Conservation (phyloP, 2,329 filamentous ascomycete genomes). For the Plenodomus biglobosus region DNA sequence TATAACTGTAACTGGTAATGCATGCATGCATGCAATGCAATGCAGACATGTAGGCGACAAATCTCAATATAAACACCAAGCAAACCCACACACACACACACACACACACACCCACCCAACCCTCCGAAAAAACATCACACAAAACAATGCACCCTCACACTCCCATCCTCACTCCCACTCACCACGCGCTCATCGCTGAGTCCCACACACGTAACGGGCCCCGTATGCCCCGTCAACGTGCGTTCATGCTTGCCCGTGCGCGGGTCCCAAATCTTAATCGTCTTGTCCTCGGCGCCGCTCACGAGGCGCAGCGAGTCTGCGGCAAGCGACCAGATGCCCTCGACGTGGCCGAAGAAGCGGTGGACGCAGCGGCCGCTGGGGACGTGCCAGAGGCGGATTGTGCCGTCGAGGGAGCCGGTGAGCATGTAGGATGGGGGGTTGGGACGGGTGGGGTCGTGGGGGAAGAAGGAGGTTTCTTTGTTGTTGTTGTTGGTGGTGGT, state of each 20-base stretch:
- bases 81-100: too few species aligned
- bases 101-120: neutral
- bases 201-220: slow-evolving; percentile 89
- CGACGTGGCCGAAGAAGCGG: slow-evolving; percentile 94
- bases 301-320: slow-evolving; percentile 88
- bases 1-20: too few species aligned
- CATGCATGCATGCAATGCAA: too few species aligned
- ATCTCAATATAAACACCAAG: too few species aligned
- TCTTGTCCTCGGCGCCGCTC: slow-evolving; percentile 86
- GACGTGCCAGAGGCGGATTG: slow-evolving; percentile 90
- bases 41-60: too few species aligned
- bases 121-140: neutral
- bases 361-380: slow-evolving; percentile 78
- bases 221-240: slow-evolving; percentile 87
- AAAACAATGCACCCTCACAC: slow-evolving; percentile 67
- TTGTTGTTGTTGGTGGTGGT: slow-evolving; percentile 5
- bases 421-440: slow-evolving; percentile 88
- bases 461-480: slow-evolving; percentile 55
- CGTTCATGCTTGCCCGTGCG: slow-evolving; percentile 87
- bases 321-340: slow-evolving; percentile 91
- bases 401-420: slow-evolving; percentile 87
- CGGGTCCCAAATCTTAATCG: slow-evolving; percentile 96
- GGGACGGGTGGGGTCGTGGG: slow-evolving; percentile 62
- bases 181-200: slow-evolving; percentile 87
- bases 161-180: slow-evolving; percentile 90